Percentiles rank a stretch among this genome's conserved stretches.
Conservation (phyloP, 2,329 filamentous ascomycete species). For the Penicillium sp. region DNA sequence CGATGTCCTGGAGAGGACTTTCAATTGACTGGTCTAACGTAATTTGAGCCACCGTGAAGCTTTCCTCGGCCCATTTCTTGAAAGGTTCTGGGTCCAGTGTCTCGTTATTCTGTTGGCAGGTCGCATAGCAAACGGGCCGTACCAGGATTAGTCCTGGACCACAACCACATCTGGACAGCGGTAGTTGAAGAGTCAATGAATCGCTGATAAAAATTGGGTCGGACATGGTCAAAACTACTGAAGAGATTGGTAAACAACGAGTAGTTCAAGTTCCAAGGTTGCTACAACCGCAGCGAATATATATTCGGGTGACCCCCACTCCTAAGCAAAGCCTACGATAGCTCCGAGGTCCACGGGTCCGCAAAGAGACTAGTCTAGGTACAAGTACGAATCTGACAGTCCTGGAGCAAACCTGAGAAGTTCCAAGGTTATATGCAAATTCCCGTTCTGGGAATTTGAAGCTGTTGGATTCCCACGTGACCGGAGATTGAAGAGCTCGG, state of each 20-base stretch:
- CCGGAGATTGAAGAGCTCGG: conserved; percentile 1
- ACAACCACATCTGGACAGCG: conserved; percentile 51
- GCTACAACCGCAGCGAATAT: neutral
- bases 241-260: neutral
- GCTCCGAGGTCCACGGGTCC: no score
- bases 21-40: conserved; percentile 15
- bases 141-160: conserved; percentile 54
- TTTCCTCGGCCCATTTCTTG: conserved; percentile 72
- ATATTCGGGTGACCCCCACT: neutral
- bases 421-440: neutral
- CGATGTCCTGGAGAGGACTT: conserved; percentile 17
- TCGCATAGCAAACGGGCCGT: conserved; percentile 34
- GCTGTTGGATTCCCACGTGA: conserved; percentile 4
- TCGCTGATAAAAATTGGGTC: conserved; percentile 6
- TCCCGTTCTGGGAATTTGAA: neutral
- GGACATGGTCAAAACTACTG: neutral
- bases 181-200: conserved; percentile 34
- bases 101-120: conserved; percentile 34
- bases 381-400: neutral
- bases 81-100: conserved; percentile 57
- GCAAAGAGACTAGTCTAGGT: neutral
- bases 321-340: neutral
- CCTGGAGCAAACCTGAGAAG: neutral
- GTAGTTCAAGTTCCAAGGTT: no score
- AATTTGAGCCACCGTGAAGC: conserved; percentile 64